Base-by-base conservation (phyloP, 2,329 filamentous ascomycete species). In the Fusarium illudens region DNA sequence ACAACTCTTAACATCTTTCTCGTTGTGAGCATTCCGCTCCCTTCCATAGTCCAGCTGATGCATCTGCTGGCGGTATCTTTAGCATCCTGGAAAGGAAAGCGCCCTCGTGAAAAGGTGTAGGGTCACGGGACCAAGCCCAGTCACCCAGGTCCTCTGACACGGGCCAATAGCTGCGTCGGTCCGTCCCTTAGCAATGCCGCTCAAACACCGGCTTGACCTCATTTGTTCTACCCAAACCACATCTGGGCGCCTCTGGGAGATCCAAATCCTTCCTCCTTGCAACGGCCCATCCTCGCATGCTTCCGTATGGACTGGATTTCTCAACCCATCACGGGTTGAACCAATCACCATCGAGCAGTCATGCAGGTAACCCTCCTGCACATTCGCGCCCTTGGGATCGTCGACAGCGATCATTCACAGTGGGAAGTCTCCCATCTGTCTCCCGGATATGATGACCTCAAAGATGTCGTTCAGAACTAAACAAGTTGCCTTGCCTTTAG, bases 161-260 rank as follows among this genome's bases (percentile, higher is more conserved):
- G 36, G 22, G 33, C 42, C 42, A 37, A 58, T 58, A 32, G 62
- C 37, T 55, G 52, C 29, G n/a, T 54, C 66, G 66, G 58, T 70
- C 66, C 58, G 58, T 67, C 66, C 66, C 66, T 70, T 64, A 32
- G 42, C 58, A 15, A 34, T 56, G 53, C 12, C 36, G 36, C 36
- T 48, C 39, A 46, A 34, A 36, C 30, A 49, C 39, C 30, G 20
- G 20, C 25, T 34, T 49, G 27, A 46, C 53, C 42, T 48, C 42
- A 46, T 36, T 57, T 17, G 22, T 25, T 49, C 30, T 33, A 8
- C 15, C 13, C 19, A 49, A 32, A 49, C 46, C 27, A 49, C 46
- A 25, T 34, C 46, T 33, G 9, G 46, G 46, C 46, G 29, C 13
- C 46, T 34, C 27, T n/a, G 20, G 37, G 22, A 48, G 32, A 58